phyloP scores from a whole-genome alignment of 257 asterid species.

The Nicotiana tomentosiformis region DNA sequence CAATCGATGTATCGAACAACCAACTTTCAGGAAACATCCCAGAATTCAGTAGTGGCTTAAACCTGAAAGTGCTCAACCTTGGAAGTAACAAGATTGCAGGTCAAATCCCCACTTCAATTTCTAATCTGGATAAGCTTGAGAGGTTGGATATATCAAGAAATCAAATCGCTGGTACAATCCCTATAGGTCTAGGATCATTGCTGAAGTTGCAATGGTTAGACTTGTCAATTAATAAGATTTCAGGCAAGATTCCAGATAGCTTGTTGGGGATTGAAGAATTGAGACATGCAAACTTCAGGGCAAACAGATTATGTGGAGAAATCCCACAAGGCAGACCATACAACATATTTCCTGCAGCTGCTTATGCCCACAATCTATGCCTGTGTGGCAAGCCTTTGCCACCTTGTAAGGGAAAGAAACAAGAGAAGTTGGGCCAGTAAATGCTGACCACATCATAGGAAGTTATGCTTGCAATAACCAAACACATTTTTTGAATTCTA shows the following conservation, averaged over 20 bases:
- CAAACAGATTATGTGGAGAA: constrained; percentile 71
- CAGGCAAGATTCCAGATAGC: constrained; percentile 60
- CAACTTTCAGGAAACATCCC: constrained; percentile 68
- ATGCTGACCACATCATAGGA: constrained; percentile 47
- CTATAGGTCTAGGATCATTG: constrained; percentile 51
- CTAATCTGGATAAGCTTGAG: constrained; percentile 50
- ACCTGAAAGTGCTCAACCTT: constrained; percentile 52
- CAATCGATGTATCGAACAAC: constrained; percentile 57
- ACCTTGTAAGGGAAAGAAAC: constrained; percentile 49
- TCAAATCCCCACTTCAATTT: constrained; percentile 60
- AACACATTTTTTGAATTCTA: constrained; percentile 5
- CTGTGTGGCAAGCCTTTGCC: constrained; percentile 84
- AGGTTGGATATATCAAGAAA: constrained; percentile 70
- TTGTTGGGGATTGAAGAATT: constrained; percentile 48
- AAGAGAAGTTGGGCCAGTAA: constrained; percentile 49
- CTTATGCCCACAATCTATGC: constrained; percentile 77
- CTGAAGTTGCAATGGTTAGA: constrained; percentile 73
- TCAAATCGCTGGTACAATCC: constrained; percentile 67
- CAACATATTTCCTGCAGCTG: constrained; percentile 51
- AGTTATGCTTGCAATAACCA: constrained; percentile 39
- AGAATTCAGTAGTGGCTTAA: constrained; percentile 32
- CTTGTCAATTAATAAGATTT: constrained; percentile 52
- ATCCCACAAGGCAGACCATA: constrained; percentile 85
- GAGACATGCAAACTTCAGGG: constrained; percentile 70
- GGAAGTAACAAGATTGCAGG: constrained; percentile 72